Evolutionary conservation across 306 rosid genomes (phyloP).

Genomic region (Delonix regia): DNA sequence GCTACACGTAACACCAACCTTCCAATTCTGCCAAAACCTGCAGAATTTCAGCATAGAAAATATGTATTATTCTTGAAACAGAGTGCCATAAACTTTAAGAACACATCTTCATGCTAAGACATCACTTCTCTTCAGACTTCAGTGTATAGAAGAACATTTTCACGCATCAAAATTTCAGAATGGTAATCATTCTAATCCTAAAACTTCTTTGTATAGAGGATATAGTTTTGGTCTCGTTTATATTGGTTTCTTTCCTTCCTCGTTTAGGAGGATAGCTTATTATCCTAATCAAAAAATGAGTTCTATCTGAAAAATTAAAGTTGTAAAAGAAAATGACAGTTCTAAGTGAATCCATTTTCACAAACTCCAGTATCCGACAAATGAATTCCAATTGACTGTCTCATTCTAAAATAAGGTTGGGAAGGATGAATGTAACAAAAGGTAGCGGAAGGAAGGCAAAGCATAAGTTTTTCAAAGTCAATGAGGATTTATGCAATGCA

Average conservation of each 20-base stretch:
- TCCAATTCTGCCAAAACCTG: constrained; percentile 99
- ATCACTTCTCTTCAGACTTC: neutral
- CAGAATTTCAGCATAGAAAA: constrained; percentile 38
- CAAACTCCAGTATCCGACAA: neutral
- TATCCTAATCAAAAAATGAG: neutral
- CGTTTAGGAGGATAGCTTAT: neutral
- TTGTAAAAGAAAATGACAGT: neutral
- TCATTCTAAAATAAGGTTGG: neutral
- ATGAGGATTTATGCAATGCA: neutral
- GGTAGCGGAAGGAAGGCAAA: neutral
- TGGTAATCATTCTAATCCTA: neutral
- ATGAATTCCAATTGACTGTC: neutral
- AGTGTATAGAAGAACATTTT: constrained; percentile 10
- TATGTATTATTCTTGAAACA: neutral
- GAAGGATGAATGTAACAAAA: neutral
- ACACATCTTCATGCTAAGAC: neutral
- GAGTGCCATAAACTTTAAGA: neutral
- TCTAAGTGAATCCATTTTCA: neutral
- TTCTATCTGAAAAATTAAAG: neutral
- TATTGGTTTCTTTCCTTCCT: too few species aligned
- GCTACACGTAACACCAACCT: constrained; percentile 93
- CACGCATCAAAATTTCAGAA: neutral
- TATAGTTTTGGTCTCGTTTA: neutral
- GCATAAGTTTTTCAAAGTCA: neutral
- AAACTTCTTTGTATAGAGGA: neutral